Evolutionary conservation across 2,329 filamentous ascomycete genomes (phyloP), one percentile per base, ranked within the genome.

Genomic region (Penicillium rolfsii): DNA sequence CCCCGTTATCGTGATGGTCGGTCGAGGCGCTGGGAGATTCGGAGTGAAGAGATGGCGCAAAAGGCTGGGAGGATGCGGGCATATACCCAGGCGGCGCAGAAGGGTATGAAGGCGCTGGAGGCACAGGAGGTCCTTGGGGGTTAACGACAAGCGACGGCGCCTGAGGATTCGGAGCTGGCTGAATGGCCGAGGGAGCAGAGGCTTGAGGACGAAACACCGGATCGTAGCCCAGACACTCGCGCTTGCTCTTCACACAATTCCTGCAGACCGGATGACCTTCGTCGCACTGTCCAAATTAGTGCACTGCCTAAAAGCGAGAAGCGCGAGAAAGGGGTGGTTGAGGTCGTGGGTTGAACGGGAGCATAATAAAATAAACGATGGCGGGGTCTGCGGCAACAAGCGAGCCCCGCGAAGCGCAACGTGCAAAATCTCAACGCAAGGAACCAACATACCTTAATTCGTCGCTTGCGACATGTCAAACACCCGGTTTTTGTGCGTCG

Each of bases 241-340:
- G 84, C 73, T 89, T 89, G 76, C 85, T 87, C 74, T 89, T 89
- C 67, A 85, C 82, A 71, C 87, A 89, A 73, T 89, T 89, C 69
- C 85, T 80, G 83, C 95, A 99, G 62, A 89, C 88, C 24, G 95
- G 95, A 77, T 97, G 93, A 63, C 87, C 88, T 83, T 99, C 95
- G 85, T 98, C 95, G 81, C 95, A 99, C 95, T 43, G 49, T 53
- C 22, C 26, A 52, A 52, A 36, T 56, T 59, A 68, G 61, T 66
- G 55, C 52, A 67, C 63, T 63, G 52, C 68, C 71, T 52, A 61
- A 61, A 60, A 62, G 61, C 64, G 52, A 58, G 45, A 33, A 43
- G 50, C 58, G 53, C 54, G 55, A 46, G 67, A 61, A 64, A 64
- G 48, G 59, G 50, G 50, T 24, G 50, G 43, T 41, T 61, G 38